Evolutionary conservation across 768 basidiomycete genomes (phyloP).

Genomic region (Collybiopsis confluens): DNA sequence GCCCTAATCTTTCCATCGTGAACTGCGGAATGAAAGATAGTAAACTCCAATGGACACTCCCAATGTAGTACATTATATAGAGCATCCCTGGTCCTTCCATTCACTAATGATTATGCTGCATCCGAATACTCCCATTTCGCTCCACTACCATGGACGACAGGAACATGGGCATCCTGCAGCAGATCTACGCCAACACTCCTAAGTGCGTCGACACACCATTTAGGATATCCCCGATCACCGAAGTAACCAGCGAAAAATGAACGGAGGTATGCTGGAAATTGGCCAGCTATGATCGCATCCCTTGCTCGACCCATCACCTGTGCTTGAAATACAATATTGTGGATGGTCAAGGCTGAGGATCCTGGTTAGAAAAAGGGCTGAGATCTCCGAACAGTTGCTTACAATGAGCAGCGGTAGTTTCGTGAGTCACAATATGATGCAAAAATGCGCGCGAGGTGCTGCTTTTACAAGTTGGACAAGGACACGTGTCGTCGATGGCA

Average conservation of each 20-base stretch:
- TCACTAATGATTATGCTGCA: no score
- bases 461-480: constrained; percentile 78
- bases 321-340: constrained; percentile 85
- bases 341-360: constrained; percentile 66
- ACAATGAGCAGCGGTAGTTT: constrained; percentile 88
- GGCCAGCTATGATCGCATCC: constrained; percentile 72
- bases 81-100: no score
- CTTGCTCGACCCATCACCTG: constrained; percentile 83
- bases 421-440: constrained; percentile 71
- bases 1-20: constrained; percentile 2
- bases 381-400: no score
- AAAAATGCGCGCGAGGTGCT: constrained; percentile 70
- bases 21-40: not conserved
- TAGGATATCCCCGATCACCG: constrained; percentile 71
- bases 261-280: constrained; percentile 74
- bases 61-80: no score
- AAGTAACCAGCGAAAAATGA: constrained; percentile 79
- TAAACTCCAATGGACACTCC: no score
- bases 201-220: constrained; percentile 86
- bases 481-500: constrained; percentile 73
- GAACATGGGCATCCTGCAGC: constrained; percentile 47
- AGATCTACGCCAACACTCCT: constrained; percentile 81
- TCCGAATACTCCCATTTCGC: constrained; percentile 81
- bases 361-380: constrained; percentile 12
- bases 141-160: constrained; percentile 56